Evolutionary conservation across 2,329 filamentous ascomycete genomes (phyloP).

Genomic region (Epicoccum sorghinum): DNA sequence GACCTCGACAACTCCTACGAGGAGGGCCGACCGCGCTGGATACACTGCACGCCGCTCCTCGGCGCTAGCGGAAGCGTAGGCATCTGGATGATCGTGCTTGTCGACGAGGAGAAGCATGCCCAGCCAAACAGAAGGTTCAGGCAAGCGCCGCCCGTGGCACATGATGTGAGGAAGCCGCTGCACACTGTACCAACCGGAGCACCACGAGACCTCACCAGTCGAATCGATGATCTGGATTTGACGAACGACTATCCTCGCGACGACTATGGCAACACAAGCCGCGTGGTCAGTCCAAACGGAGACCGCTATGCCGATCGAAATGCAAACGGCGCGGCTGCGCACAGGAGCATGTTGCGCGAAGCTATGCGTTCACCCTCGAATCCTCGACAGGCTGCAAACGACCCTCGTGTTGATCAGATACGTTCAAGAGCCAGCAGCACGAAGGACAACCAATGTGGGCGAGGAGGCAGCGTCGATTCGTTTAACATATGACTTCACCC

Average conservation of each 20-base stretch:
- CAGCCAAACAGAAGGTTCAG: constrained; percentile 35
- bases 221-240: constrained; percentile 18
- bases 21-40: constrained; percentile 71
- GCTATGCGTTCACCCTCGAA: constrained; percentile 4
- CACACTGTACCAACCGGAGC: constrained; percentile 1
- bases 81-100: constrained; percentile 79
- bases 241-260: not conserved
- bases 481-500: constrained; percentile 12
- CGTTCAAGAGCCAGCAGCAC: not conserved
- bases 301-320: constrained; percentile 9
- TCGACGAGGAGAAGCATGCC: constrained; percentile 59
- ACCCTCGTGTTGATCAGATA: not conserved
- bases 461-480: constrained; percentile 7
- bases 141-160: constrained; percentile 39
- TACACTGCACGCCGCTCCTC: constrained; percentile 76
- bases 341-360: constrained; percentile 8
- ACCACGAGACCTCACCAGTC: constrained; percentile 1
- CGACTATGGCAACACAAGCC: not conserved
- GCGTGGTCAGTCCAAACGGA: not conserved
- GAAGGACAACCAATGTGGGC: not conserved
- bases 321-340: not conserved
- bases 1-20: constrained; percentile 54
- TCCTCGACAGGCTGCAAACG: not conserved
- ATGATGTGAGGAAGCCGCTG: constrained; percentile 27
- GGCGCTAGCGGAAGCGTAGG: constrained; percentile 71